Evolutionary conservation across 2,329 filamentous ascomycete species (phyloP), one percentile per base, ranked within the genome.

Genomic region (Aspergillus pseudoterreus): DNA sequence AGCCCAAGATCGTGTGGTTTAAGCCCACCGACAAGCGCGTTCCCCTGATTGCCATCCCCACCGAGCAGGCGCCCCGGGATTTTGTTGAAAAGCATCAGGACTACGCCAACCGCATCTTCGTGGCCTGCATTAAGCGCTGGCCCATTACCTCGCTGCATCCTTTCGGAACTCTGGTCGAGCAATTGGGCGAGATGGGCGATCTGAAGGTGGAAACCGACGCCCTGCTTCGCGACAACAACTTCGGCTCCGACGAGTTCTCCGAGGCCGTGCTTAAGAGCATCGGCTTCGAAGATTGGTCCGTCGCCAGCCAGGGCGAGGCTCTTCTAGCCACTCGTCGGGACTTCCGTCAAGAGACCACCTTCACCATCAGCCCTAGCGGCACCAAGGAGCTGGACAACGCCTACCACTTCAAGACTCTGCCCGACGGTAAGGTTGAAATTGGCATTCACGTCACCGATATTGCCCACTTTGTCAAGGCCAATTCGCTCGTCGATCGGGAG

Each of bases 1-100:
- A 96, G 76, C 94, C 94, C 57, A 99, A 99, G 84, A 99, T 99
- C 74, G 94, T 99, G 39, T 99, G 94, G 94, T 99, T 99, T 79
- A 99, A 99, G 80, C 94, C 94, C 52, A 99, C 94, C 1, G 94
- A 99, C 75, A 97, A 99, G 82, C 90, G 94, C 67, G 94, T 99
- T 44, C 94, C 94, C 45, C 80, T 99, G 59, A 99, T 99, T 71
- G 94, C 94, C 49, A 99, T 99, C 58, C 94, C 94, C 1, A 99
- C 94, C 3, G 94, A 99, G 72, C 94, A 99, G 75, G 94, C 94
- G 8, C 94, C 94, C 17, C 87, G 91, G 33, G 94, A 97, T 74
- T 99, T 99, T 64, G 94, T 99, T 24, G 94, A 99, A 78, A 96
- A 94, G 73, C 94, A 99, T 71, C 90, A 96, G 71, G 90, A 96